phyloP scores from a whole-genome alignment of 495 filamentous ascomycete species.

The Bryoglossum gracile region DNA sequence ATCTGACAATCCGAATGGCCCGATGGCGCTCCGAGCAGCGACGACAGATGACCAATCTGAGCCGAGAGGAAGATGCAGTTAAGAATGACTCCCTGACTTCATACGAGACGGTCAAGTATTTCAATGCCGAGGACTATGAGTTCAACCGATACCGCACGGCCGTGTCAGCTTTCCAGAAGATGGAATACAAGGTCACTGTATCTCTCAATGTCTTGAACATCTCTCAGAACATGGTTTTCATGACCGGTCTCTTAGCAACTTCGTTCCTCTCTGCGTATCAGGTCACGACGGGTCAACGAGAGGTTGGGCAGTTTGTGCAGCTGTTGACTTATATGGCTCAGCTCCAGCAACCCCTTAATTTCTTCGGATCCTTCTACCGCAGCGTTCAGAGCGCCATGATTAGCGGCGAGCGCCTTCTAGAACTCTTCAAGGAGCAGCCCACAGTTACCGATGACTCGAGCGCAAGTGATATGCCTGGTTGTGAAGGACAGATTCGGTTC shows the following conservation, averaged over 20 bases:
- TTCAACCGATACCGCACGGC: constrained; percentile 78
- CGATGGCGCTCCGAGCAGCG: constrained; percentile 86
- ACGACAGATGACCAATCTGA: constrained; percentile 87
- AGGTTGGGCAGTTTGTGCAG: constrained; percentile 71
- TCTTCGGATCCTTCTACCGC: constrained; percentile 96
- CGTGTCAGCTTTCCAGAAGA: constrained; percentile 72
- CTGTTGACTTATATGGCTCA: constrained; percentile 89
- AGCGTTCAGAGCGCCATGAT: constrained; percentile 96
- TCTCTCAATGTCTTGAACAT: constrained; percentile 93
- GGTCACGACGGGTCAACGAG: constrained; percentile 61
- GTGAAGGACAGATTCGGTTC: constrained; percentile 77
- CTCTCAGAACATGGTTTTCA: constrained; percentile 88
- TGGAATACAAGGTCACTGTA: constrained; percentile 80
- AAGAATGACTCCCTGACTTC: constrained; percentile 98
- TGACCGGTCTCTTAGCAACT: constrained; percentile 73
- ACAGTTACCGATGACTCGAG: constrained; percentile 68
- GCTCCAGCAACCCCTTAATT: constrained; percentile 87
- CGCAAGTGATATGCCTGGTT: constrained; percentile 46
- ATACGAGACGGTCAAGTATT: constrained; percentile 98
- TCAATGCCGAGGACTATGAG: constrained; percentile 93
- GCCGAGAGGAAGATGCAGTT: constrained; percentile 89
- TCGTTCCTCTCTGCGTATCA: constrained; percentile 87
- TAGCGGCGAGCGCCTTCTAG: constrained; percentile 88
- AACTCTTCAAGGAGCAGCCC: constrained; percentile 90
- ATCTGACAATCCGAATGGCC: constrained; percentile 91